phyloP scores from a whole-genome alignment of 768 basidiomycete species.

The Kwoniella shandongensis region DNA sequence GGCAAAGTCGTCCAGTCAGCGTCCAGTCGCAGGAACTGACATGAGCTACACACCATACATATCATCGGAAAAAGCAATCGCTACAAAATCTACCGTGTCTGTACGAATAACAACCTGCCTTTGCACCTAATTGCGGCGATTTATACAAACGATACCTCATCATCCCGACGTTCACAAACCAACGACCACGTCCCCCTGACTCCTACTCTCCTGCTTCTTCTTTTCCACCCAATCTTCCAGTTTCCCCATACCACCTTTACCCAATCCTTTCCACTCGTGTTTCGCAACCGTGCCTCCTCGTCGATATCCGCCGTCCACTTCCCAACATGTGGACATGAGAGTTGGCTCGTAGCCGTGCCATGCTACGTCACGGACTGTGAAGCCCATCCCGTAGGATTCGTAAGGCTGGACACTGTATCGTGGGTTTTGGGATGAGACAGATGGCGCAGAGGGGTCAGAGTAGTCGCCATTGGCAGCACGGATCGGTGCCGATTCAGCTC shows the following conservation, averaged over 20 bases:
- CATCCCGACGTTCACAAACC: too few relatives aligned
- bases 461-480: conserved; percentile 52
- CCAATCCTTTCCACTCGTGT: conserved; percentile 94
- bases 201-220: conserved; percentile 30
- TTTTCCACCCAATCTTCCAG: conserved; percentile 78
- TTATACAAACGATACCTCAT: too few relatives aligned
- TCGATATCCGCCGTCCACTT: conserved; percentile 58
- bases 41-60: too few relatives aligned
- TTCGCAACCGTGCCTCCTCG: conserved; percentile 75
- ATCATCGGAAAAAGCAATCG: too few relatives aligned
- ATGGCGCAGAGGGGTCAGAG: conserved; percentile 66
- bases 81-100: too few relatives aligned
- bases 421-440: neutral
- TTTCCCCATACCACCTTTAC: conserved; percentile 59
- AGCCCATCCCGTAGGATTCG: conserved; percentile 47
- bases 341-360: conserved; percentile 93
- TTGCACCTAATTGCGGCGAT: too few relatives aligned
- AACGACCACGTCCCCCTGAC: neutral
- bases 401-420: conserved; percentile 24
- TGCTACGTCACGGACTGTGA: conserved; percentile 87
- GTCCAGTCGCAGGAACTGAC: too few relatives aligned
- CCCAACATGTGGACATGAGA: conserved; percentile 91
- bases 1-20: too few relatives aligned
- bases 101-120: too few relatives aligned
- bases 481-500: conserved; percentile 69